Conservation (phyloP, 306 rosid genomes). For the Rosa rugosa region DNA sequence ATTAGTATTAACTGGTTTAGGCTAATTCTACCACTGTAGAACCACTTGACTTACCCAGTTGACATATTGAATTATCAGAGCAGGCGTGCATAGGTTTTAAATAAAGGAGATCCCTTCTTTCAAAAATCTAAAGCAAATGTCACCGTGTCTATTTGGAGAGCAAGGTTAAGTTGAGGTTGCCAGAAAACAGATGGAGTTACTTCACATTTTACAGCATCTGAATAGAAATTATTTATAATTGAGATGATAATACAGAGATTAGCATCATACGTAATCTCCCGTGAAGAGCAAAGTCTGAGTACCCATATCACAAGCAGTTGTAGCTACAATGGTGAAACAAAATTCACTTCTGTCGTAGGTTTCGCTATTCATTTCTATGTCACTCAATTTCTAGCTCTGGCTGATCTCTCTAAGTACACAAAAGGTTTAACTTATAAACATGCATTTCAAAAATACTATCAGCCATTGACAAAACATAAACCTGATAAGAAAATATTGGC, state of each 20-base stretch:
- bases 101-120: not conserved
- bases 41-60: constrained; percentile 13
- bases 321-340: not conserved
- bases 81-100: not conserved
- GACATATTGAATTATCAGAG: not conserved
- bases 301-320: not conserved
- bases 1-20: not conserved
- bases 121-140: not conserved
- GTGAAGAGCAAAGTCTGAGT: no score
- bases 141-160: not conserved
- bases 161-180: not conserved
- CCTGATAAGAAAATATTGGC: no score
- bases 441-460: no score
- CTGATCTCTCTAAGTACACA: not conserved
- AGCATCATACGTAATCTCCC: not conserved
- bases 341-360: not conserved
- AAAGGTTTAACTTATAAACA: no score
- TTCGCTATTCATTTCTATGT: not conserved
- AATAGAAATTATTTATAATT: not conserved
- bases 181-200: not conserved
- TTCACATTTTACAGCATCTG: not conserved
- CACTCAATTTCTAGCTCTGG: not conserved
- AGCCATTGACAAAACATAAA: no score
- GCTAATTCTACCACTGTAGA: not conserved
- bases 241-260: not conserved